Conservation (phyloP, 768 basidiomycete species). For the Astraeus odoratus region DNA sequence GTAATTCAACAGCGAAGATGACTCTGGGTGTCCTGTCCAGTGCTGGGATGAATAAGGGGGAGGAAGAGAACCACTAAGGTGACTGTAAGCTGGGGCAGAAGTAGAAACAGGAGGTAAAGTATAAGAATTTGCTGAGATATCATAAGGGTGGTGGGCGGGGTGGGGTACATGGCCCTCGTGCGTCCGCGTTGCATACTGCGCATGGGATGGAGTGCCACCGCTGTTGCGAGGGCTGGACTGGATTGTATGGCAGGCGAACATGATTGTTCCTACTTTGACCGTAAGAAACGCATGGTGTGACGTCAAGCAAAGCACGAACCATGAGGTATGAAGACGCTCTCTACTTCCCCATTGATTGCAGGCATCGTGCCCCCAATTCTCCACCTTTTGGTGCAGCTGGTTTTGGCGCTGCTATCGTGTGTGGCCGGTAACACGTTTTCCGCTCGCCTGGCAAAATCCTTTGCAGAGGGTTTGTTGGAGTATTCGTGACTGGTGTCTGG, state of each 20-base stretch:
- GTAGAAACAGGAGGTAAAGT: conserved; percentile 27
- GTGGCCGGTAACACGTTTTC: conserved; percentile 52
- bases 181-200: conserved; percentile 18
- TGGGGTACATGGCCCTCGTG: conserved; percentile 22
- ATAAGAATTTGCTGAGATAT: conserved; percentile 22
- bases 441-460: conserved; percentile 51
- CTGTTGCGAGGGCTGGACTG: conserved; percentile 20
- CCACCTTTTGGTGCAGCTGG: conserved; percentile 80
- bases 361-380: conserved; percentile 63
- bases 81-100: conserved; percentile 21
- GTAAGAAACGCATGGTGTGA: conserved; percentile 27
- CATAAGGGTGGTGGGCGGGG: conserved; percentile 22
- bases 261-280: conserved; percentile 26
- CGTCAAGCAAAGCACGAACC: conserved; percentile 45
- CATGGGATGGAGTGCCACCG: conserved; percentile 13
- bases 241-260: conserved; percentile 35
- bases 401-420: conserved; percentile 66
- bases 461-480: conserved; percentile 35
- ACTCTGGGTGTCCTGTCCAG: conserved; percentile 23
- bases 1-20: conserved; percentile 24
- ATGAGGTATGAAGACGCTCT: conserved; percentile 88
- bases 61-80: conserved; percentile 18
- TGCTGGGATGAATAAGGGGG: conserved; percentile 21
- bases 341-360: conserved; percentile 57
- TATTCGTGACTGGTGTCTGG: conserved; percentile 43